Base-by-base conservation (phyloP, 2,329 filamentous ascomycete genomes). In the Fusarium longipes region DNA sequence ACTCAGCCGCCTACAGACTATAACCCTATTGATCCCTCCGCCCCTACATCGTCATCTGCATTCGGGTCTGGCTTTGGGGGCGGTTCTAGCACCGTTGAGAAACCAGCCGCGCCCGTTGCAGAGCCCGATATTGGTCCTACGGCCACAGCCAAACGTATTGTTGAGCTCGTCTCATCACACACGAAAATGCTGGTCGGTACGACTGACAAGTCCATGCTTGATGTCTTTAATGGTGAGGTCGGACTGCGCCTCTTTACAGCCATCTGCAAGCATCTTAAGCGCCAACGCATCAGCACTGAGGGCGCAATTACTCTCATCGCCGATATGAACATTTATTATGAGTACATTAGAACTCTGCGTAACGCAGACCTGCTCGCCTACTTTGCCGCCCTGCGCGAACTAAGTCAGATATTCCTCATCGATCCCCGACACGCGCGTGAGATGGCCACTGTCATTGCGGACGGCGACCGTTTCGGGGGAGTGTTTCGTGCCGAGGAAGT, bases 211-310 rank as follows among this genome's bases (percentile, higher is more conserved):
- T 95, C 93, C 65, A 97, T 97, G 85, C 89, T 99, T 25, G 96
- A 99, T 75, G 96, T 99, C 15, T 99, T 99, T 84, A 97, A 97
- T 78, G 93, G 96, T 79, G 96, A 99, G 81, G 95, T 99, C 25
- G 96, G 96, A 1, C 86, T 97, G 67, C 91, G 96, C 25, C 86
- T 99, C 51, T 99, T 98, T 80, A 89, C 91, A 20, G 91, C 93
- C 18, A 84, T 99, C 49, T 97, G 95, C 85, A 99, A 99, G 81
- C 96, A 99, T 80, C 86, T 99, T 70, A 99, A 99, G 82, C 91
- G 95, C 11, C 96, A 98, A 82, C 90, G 96, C 56, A 88, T 99
- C 79, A 95, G 91, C 76, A 92, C 93, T 25, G 90, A 93, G 63
- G 96, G 96, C 56, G 93, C 96, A 20, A 88, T 98, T 76, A 94